Evolutionary conservation across 352 stramenopile species (phyloP), one percentile per base, ranked within the genome.

Genomic region (Achlya hypogyna): DNA sequence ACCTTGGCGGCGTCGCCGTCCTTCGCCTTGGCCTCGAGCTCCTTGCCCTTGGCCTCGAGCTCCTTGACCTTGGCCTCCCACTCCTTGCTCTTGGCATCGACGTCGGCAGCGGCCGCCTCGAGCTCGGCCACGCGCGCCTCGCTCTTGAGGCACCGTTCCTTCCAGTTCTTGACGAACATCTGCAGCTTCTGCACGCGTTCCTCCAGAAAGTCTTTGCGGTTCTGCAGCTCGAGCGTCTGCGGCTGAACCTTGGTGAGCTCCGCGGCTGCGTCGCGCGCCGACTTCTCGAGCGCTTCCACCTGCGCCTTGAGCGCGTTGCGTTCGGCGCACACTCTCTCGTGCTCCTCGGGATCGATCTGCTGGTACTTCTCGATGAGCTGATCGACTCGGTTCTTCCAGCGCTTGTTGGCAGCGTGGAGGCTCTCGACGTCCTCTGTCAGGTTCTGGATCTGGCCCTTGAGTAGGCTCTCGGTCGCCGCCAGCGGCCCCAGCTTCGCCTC

Each of bases 291-390:
- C 51, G 74, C 74, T 5, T 71, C 54, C 1, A 89, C 69, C 29
- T 89, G 72, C 54, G 80, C 78, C 35, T 65, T 73, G 14, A 88
- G 53, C 23, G 76, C 69, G 51, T 82, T 79, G 28, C 80, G 82
- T 38, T 92, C 84, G 9, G 73, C 69, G 31, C 82, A 76, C 10
- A 92, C 73, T 68, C 85, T 84, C 40, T 89, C 84, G 53, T 88
- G 73, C 60, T 90, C 84, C 0, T 69, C 80, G 0, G 84, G 84
- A 42, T 92, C 84, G 42, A 92, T 63, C 60, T 92, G 84, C 54
- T 92, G 82, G 51, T 90, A 90, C 68, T 92, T 92, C 58, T 92
- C 84, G 22, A 90, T 81, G 60, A 92, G 32, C 63, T 90, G 84
- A 51, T 90, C 79, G n/a, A 92, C 81, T 10, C 84, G 82, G 42